These are phyloP conservation scores for Citeromyces siamensis DNA, from an alignment of 1,139 yeast genomes.

Conservation along the genomic window DNA sequence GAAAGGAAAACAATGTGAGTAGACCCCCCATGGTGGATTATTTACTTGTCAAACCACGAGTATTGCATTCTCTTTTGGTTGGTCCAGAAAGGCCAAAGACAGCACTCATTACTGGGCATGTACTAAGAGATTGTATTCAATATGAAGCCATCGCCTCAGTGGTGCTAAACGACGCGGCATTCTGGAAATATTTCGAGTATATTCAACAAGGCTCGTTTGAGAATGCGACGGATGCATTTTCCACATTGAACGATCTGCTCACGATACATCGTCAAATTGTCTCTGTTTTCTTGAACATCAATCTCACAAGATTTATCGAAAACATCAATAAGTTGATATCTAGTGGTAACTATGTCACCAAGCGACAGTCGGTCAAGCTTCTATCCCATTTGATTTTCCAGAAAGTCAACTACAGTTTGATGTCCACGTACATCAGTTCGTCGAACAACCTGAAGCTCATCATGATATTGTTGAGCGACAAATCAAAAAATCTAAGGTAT, in stretches of 20 bases:
- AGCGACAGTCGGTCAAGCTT: slow-evolving; percentile 78
- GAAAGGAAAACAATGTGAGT: slow-evolving; percentile 59
- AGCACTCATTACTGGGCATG: slow-evolving; percentile 66
- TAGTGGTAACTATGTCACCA: slow-evolving; percentile 78
- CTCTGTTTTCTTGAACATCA: slow-evolving; percentile 42
- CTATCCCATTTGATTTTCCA: slow-evolving; percentile 67
- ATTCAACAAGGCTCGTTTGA: slow-evolving; percentile 74
- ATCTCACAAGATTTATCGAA: slow-evolving; percentile 37
- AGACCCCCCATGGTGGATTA: slow-evolving; percentile 85
- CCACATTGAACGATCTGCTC: slow-evolving; percentile 58
- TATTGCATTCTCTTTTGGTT: slow-evolving; percentile 46
- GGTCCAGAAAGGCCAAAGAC: slow-evolving; percentile 65
- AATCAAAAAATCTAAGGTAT: slow-evolving; percentile 75
- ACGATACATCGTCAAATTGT: slow-evolving; percentile 59
- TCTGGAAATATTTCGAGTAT: slow-evolving; percentile 80
- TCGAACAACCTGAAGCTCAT: slow-evolving; percentile 74
- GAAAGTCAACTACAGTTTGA: slow-evolving; percentile 57
- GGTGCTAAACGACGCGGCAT: slow-evolving; percentile 35
- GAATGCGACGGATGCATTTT: slow-evolving; percentile 81
- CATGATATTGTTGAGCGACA: slow-evolving; percentile 80
- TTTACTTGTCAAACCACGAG: slow-evolving; percentile 52
- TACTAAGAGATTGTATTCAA: slow-evolving; percentile 76
- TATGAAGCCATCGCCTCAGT: slow-evolving; percentile 58
- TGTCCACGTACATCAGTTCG: slow-evolving; percentile 69
- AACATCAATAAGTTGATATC: slow-evolving; percentile 59